Base-by-base conservation (phyloP, 176 grass and related monocot genomes). In the Elaeis guineensis region DNA sequence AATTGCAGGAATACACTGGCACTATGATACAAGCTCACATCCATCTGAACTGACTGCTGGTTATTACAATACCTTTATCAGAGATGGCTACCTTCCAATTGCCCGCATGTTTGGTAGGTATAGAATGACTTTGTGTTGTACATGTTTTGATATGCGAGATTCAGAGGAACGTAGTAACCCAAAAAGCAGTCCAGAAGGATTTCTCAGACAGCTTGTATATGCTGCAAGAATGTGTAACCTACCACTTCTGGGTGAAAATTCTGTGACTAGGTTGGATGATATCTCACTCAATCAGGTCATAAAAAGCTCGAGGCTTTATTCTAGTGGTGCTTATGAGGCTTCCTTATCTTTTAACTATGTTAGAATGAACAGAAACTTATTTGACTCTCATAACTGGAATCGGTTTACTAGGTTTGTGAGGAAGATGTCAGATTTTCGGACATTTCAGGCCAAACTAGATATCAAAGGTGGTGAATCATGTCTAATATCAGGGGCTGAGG, bases 261-360 rank as follows among this genome's bases (percentile, higher is more conserved):
- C 82, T 5, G 18, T 66, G 23, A 49, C 60, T 2, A 82, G 68
- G 64, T 57, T 90, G 23, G 82, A 90, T 28, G 87, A 90, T 18
- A 55, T 63, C 5, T 90, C 78, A 3, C 19, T 90, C 54, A 79
- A 65, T 66, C 87, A 90, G 64, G 87, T 90, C 2, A 72, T 82
- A 61, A 70, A 77, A 71, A 90, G 79, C 51, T 85, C 82, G 26
- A 82, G 64, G 69, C 70, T 85, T 51, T 90, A 90, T 73, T 79
- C 79, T 6, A 55, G 75, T 22, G 67, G 82, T 49, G 71, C 54
- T 53, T 79, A 76, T 16, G 78, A 70, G 51, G 25, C 82, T 17
- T 79, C 87, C 22, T 79, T 90, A 52, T 90, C 82, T 39, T 90
- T 90, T 63, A 90, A 90, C 67, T 90, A 90, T 50, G 82, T 90